Conservation (phyloP, 805 yeast genomes). For the Candida nonsorbophila region DNA sequence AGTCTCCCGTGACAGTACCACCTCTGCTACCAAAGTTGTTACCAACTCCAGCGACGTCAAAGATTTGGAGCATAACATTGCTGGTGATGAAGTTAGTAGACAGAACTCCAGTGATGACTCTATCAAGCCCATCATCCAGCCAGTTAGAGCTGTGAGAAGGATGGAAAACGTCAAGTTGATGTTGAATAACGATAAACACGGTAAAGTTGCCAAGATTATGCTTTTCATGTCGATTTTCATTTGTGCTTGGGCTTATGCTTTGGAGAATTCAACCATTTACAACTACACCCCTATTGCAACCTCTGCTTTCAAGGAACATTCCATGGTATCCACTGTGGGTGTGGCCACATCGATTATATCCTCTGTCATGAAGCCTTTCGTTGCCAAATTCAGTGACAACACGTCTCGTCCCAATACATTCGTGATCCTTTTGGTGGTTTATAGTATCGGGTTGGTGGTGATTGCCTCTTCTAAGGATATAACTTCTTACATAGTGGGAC, state of each 20-base stretch:
- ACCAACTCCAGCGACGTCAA: no score
- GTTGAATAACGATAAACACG: conserved; percentile 6
- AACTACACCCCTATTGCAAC: conserved; percentile 27
- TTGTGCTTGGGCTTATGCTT: conserved; percentile 21
- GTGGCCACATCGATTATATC: conserved; percentile 18
- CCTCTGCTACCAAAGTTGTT: no score
- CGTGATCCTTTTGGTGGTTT: conserved; percentile 11
- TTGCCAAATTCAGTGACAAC: conserved; percentile 17
- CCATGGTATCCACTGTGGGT: conserved; percentile 15
- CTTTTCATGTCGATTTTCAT: conserved; percentile 12
- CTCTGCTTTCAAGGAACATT: conserved; percentile 14
- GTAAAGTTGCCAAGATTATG: conserved; percentile 7
- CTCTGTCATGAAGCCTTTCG: conserved; percentile 17
- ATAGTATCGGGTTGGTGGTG: conserved; percentile 16
- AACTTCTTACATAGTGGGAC: conserved; percentile 18
- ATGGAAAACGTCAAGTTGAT: conserved; percentile 15
- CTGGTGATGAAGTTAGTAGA: no score
- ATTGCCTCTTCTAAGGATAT: conserved; percentile 15
- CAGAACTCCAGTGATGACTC: no score
- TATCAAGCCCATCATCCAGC: no score
- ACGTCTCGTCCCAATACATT: conserved; percentile 18
- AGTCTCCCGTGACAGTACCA: no score
- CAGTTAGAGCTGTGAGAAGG: conserved; percentile 17
- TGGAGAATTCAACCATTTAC: conserved; percentile 24
- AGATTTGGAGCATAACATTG: no score